Percentiles rank a stretch among this genome's conserved stretches.
Evolutionary conservation across 2,329 filamentous ascomycete genomes (phyloP).

Genomic region (Penicillium sclerotiorum): DNA sequence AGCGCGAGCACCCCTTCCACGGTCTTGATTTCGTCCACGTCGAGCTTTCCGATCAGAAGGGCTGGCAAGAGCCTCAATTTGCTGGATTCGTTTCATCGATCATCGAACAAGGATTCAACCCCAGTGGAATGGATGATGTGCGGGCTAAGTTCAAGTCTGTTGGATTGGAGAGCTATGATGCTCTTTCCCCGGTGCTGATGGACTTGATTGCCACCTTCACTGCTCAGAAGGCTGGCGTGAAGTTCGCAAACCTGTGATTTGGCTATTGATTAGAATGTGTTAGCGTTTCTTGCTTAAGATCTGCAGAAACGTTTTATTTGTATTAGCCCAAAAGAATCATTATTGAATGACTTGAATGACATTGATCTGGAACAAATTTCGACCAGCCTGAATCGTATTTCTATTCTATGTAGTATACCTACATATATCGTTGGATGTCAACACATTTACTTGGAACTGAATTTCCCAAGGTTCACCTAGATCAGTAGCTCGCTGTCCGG

Average conservation of each 20-base stretch:
- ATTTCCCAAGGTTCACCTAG: too few species aligned
- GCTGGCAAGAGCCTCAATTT: constrained; percentile 74
- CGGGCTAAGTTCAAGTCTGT: constrained; percentile 55
- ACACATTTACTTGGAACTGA: too few species aligned
- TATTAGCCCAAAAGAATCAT: too few species aligned
- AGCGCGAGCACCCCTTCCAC: constrained; percentile 66
- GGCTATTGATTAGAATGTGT: too few species aligned
- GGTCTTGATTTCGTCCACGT: constrained; percentile 70
- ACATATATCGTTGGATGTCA: too few species aligned
- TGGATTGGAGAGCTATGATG: constrained; percentile 66
- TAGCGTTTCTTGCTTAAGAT: too few species aligned
- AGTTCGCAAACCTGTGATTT: constrained; percentile 31
- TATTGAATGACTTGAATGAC: too few species aligned
- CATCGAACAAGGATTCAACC: constrained; percentile 68
- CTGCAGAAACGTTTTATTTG: too few species aligned
- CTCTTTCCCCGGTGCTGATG: constrained; percentile 64
- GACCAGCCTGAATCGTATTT: too few species aligned
- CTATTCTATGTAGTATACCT: too few species aligned
- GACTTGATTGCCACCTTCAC: constrained; percentile 61
- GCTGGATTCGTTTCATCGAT: constrained; percentile 69
- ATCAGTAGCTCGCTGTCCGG: too few species aligned
- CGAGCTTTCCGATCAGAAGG: constrained; percentile 61
- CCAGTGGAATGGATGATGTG: constrained; percentile 58
- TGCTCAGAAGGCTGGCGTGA: constrained; percentile 49
- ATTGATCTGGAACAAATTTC: too few species aligned